A percentile compares a stretch with the other conserved stretches of the same genome.
Conservation (phyloP, 257 asterid genomes). For the Plantago ovata region DNA sequence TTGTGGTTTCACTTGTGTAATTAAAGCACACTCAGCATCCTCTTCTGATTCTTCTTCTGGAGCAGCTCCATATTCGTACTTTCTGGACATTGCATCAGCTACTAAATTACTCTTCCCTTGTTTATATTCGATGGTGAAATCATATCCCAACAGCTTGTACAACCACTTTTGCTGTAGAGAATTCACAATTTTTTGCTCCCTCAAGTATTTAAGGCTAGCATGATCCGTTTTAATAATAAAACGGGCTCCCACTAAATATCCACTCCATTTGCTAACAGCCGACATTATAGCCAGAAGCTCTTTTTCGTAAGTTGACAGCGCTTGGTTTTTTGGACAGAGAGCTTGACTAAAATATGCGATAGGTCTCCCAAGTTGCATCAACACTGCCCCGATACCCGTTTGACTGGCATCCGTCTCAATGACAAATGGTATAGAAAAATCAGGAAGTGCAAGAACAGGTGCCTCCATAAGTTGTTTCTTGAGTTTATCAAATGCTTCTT, state of each 20-base stretch:
- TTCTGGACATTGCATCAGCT: not conserved
- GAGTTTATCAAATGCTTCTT: not conserved
- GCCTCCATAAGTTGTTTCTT: not conserved
- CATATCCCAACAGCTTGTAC: not conserved
- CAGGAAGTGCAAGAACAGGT: not conserved
- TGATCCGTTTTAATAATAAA: not conserved
- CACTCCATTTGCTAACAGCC: too few species aligned
- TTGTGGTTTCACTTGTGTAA: not conserved
- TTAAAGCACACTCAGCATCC: not conserved
- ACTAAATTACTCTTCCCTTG: not conserved
- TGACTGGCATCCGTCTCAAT: too few species aligned
- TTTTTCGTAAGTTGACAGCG: too few species aligned
- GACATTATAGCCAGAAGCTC: not conserved
- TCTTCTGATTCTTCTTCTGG: fast-evolving
- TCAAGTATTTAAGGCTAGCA: not conserved
- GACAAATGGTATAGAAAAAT: not conserved
- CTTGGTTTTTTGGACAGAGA: too few species aligned
- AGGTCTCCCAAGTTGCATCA: too few species aligned
- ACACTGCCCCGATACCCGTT: too few species aligned
- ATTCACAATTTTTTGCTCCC: too few species aligned
- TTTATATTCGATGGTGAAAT: not conserved
- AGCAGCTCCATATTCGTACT: too few species aligned
- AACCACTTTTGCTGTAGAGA: not conserved
- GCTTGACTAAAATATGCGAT: too few species aligned
- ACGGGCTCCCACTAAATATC: too few species aligned